Base-by-base conservation (phyloP, 2,329 filamentous ascomycete species). In the Aspergillus quadricinctus region DNA sequence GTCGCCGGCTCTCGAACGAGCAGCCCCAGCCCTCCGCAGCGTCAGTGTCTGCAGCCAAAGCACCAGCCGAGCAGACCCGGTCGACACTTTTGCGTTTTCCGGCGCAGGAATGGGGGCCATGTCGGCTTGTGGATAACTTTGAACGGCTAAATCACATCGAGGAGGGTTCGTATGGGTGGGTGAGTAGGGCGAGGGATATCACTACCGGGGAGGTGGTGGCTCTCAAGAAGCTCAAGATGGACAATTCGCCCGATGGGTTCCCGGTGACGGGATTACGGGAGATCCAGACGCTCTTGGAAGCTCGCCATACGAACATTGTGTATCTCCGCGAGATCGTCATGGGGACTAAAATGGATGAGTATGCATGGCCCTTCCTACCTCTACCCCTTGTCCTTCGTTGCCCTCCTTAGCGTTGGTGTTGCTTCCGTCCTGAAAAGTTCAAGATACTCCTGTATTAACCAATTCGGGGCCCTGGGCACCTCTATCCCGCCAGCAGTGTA, bases 81-180 rank as follows among this genome's bases (percentile, higher is more conserved):
- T 74, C 83, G 1, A 84, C 81, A 61, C 78, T 96, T 2, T 75
- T 97, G 45, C 85, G 88, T 10, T 92, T 95, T 68, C 82, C 88
- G 9, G 79, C 80, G 14, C 82, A 83, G 9, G 74, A 78, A 63
- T 96, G 92, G 85, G 82, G 84, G 56, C 80, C 83, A 3, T 89
- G 88, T 68, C 82, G 89, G 58, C 89, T 89, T 70, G 88, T 96
- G 27, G 88, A 93, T 68, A 88, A 90, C 69, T 99, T 92, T 76
- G 90, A 97, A 67, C 89, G 90, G 64, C 80, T 99, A 56, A 99
- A 99, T 73, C 89, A 94, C 71, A 99, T 99, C 67, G 94, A 97
- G 74, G 94, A 99, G 77, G 94, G 94, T 37, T 92, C 92, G 8
- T 99, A 99, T 74, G 94, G 94, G 48, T 93, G 88, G 83, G 94